Conservation (phyloP, 148 eudicot species). For the Rhododendron ferrugineum region DNA sequence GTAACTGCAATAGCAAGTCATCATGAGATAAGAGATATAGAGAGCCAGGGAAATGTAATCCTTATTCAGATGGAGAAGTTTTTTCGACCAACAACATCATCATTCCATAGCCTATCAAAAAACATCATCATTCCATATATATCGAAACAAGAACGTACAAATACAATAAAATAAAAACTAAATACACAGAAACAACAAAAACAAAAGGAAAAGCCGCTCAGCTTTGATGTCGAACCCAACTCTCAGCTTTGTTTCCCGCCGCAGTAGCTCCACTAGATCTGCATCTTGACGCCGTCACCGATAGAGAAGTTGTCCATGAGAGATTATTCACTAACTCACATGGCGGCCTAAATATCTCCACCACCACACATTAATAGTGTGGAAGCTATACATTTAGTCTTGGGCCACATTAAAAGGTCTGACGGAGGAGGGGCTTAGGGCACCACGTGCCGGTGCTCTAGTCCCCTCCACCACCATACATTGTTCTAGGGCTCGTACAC, state of each 20-base stretch:
- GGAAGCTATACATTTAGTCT: neutral
- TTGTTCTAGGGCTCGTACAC: neutral
- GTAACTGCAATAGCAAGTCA: conserved; percentile 12
- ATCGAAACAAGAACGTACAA: no score
- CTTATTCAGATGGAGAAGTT: neutral
- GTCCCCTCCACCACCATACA: neutral
- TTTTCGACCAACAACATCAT: no score
- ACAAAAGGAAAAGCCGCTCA: no score
- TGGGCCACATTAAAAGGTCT: neutral
- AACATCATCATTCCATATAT: no score
- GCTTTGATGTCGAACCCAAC: no score
- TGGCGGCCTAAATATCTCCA: neutral
- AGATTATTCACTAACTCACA: neutral
- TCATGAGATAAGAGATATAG: neutral
- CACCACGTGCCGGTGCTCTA: neutral
- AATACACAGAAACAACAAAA: no score
- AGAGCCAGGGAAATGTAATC: neutral
- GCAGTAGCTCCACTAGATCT: no score
- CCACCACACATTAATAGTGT: neutral
- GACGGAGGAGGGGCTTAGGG: neutral
- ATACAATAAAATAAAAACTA: no score
- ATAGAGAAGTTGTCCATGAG: no score
- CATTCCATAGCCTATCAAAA: no score
- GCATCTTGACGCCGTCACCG: no score
- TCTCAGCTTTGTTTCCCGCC: no score